A percentile compares a stretch with the other conserved stretches of the same genome.
Evolutionary conservation across 2,329 filamentous ascomycete species (phyloP).

Genomic region (Rhynchosporium secalis): DNA sequence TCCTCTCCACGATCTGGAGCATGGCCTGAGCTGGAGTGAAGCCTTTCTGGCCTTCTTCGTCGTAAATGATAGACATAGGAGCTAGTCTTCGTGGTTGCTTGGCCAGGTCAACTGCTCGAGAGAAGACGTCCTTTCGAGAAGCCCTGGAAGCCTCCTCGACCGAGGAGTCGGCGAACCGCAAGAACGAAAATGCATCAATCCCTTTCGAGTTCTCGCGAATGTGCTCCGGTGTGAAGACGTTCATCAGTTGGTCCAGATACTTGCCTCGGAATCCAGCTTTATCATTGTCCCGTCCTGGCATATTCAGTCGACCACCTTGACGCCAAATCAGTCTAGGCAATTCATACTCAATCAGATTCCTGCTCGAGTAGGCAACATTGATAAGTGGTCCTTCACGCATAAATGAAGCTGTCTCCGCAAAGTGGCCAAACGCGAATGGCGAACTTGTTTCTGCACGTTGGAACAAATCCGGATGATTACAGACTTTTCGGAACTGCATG

Average conservation of each 20-base stretch:
- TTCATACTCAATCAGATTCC: slow-evolving; percentile 81
- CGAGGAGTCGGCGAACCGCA: slow-evolving; percentile 81
- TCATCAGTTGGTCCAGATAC: slow-evolving; percentile 79
- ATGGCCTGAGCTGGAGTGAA: slow-evolving; percentile 75
- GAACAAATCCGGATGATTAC: slow-evolving; percentile 96
- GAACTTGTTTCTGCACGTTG: slow-evolving; percentile 91
- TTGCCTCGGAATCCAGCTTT: slow-evolving; percentile 78
- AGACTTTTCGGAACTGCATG: slow-evolving; percentile 99
- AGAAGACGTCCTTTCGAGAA: slow-evolving; percentile 69
- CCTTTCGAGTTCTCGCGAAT: slow-evolving; percentile 63
- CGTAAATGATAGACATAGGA: slow-evolving; percentile 68
- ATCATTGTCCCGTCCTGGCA: slow-evolving; percentile 71
- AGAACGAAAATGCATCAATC: slow-evolving; percentile 77
- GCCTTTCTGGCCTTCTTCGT: slow-evolving; percentile 59
- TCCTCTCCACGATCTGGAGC: slow-evolving; percentile 75
- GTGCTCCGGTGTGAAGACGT: slow-evolving; percentile 83
- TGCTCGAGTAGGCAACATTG: slow-evolving; percentile 81
- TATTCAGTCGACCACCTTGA: slow-evolving; percentile 73
- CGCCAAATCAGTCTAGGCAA: slow-evolving; percentile 80
- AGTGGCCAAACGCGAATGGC: slow-evolving; percentile 79
- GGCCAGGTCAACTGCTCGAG: slow-evolving; percentile 66
- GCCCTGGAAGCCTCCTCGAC: slow-evolving; percentile 69
- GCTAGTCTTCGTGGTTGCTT: slow-evolving; percentile 60
- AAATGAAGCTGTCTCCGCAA: slow-evolving; percentile 94
- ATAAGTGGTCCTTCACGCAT: slow-evolving; percentile 82